Percentiles rank a stretch among this genome's conserved stretches.
Evolutionary conservation across 305 asterid species (phyloP).

Genomic region (Ajuga reptans): DNA sequence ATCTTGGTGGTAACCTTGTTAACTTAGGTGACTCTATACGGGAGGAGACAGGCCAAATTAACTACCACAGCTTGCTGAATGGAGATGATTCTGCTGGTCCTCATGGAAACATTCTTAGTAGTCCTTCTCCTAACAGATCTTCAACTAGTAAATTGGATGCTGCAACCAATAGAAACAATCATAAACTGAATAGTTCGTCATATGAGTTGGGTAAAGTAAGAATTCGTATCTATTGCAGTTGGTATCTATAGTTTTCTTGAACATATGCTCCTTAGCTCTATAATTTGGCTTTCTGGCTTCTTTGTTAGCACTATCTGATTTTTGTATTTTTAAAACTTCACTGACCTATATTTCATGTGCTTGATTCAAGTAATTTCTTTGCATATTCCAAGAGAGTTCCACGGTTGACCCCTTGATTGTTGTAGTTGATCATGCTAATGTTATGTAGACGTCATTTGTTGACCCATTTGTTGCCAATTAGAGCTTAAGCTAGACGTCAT

Average conservation of each 20-base stretch:
- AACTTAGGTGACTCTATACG: constrained; percentile 23
- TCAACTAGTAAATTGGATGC: constrained; percentile 30
- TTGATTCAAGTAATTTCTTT: background rate
- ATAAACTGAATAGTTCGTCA: constrained; percentile 34
- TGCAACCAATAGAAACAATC: constrained; percentile 29
- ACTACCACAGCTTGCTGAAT: constrained; percentile 23
- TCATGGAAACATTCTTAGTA: constrained; percentile 17
- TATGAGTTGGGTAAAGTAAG: constrained; percentile 43
- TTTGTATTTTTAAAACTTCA: background rate
- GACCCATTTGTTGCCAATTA: constrained; percentile 10
- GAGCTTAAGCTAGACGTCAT: constrained; percentile 3
- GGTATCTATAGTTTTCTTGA: constrained; percentile 11
- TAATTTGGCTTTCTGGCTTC: constrained; percentile 13
- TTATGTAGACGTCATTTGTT: background rate
- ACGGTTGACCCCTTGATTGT: background rate
- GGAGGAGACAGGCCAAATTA: constrained; percentile 20
- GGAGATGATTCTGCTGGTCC: constrained; percentile 37
- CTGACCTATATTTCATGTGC: constrained; percentile 7
- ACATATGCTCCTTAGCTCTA: constrained; percentile 16
- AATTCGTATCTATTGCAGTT: constrained; percentile 16
- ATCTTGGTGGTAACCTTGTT: constrained; percentile 27
- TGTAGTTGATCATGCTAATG: background rate
- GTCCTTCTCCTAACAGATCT: constrained; percentile 24
- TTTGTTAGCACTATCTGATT: background rate
- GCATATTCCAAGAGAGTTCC: constrained; percentile 14